Evolutionary conservation across 768 basidiomycete species (phyloP).

Genomic region (Xerocomus brunneocitrinus): DNA sequence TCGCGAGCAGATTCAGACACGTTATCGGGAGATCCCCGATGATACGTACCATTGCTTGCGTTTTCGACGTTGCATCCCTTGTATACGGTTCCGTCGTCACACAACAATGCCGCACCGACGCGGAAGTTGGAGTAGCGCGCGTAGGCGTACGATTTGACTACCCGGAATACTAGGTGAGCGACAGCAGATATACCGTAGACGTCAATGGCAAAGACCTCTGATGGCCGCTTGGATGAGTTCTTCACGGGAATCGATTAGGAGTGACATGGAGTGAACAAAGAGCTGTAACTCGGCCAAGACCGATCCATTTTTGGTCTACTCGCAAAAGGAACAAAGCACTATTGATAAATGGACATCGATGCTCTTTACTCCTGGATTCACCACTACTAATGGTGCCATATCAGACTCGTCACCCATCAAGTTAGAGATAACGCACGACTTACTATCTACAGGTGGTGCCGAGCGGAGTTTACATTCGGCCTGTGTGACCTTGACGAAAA

Average conservation of each 20-base stretch:
- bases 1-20: neutral
- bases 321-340: too few species aligned
- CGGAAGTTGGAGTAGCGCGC: constrained; percentile 87
- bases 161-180: neutral
- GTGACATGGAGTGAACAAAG: constrained; percentile 1
- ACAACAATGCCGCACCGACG: constrained; percentile 84
- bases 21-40: neutral
- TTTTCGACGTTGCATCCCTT: constrained; percentile 94
- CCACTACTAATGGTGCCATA: too few species aligned
- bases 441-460: too few species aligned
- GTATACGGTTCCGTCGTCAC: constrained; percentile 64
- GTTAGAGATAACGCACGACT: too few species aligned
- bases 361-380: too few species aligned
- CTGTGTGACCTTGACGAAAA: too few species aligned
- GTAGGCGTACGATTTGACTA: constrained; percentile 72
- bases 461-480: too few species aligned
- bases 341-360: too few species aligned
- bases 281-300: neutral
- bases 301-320: neutral
- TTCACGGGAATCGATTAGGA: constrained; percentile 43
- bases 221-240: constrained; percentile 51
- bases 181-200: neutral
- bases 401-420: too few species aligned
- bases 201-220: constrained; percentile 7
- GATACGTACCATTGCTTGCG: constrained; percentile 74